phyloP scores from a whole-genome alignment of 768 basidiomycete species.

The Panus rudis region DNA sequence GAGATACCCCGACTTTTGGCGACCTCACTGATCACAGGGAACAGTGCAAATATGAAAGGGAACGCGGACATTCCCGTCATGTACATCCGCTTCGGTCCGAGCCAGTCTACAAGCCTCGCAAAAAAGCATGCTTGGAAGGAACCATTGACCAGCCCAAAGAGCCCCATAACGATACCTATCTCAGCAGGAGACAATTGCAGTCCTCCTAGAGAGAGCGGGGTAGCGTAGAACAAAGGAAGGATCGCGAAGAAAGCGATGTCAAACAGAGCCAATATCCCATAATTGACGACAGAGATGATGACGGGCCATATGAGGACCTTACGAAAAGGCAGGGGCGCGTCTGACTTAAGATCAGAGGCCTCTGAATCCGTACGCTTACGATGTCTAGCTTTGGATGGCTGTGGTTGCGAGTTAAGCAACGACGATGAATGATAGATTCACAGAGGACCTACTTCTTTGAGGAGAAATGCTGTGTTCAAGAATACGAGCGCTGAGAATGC shows the following conservation, averaged over 20 bases:
- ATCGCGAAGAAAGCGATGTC: conserved; percentile 33
- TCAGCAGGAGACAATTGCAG: conserved; percentile 28
- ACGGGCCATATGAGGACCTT: conserved; percentile 26
- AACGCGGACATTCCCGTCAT: conserved; percentile 22
- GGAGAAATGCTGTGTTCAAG: conserved; percentile 18
- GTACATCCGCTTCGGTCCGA: conserved; percentile 30
- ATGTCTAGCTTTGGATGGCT: background rate
- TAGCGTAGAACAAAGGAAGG: conserved; percentile 34
- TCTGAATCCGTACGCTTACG: background rate
- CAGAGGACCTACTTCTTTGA: conserved; percentile 25
- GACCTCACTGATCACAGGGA: conserved; percentile 21
- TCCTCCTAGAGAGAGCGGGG: conserved; percentile 32
- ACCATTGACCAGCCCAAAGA: conserved; percentile 31
- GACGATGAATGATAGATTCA: background rate
- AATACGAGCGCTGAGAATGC: conserved; percentile 21
- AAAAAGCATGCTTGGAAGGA: conserved; percentile 33
- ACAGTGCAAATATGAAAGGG: conserved; percentile 19
- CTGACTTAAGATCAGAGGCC: background rate
- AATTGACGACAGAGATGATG: conserved; percentile 27
- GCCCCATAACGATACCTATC: conserved; percentile 32
- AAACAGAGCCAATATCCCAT: conserved; percentile 27
- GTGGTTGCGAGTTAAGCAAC: background rate
- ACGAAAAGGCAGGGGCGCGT: conserved; percentile 15
- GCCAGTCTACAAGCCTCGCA: conserved; percentile 26
- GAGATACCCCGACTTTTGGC: conserved; percentile 9